Evolutionary conservation across 805 yeast species (phyloP), one percentile per base, ranked within the genome.

Genomic region (Nakazawaea molendinolei): DNA sequence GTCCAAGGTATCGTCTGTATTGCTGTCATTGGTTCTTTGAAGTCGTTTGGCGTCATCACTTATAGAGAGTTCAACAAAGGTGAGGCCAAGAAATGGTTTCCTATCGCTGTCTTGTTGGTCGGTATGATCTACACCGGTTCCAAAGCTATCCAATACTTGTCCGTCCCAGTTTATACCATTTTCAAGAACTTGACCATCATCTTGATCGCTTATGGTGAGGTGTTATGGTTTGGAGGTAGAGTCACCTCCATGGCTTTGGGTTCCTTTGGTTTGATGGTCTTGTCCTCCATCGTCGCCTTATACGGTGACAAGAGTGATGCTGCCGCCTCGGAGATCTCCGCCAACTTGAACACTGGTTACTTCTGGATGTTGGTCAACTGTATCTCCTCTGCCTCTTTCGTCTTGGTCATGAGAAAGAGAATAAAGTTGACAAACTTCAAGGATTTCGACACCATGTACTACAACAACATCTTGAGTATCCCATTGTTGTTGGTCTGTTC

Each of bases 301-400:
- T 77, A 86, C 70, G 92, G 97, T 60, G 95, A 86, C 52, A 59
- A 71, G 38, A 37, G 53, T 23, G 69, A 64, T 42, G 63, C 66
- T 19, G 56, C 63, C 43, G 46, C 67, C 23, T 40, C 55, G n/a
- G 49, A 59, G 22, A 64, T 65, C 38, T 52, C 52, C 16, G 60
- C 58, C 43, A 58, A 69, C 38, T 60, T 72, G 47, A 73, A 74
- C 52, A 60, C 76, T 42, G 98, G 98, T 44, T 92, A 92, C 76
- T 61, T 87, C 61, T 92, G 98, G 98, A 92, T 92, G 98, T 73
- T 86, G 48, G 55, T 80, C 55, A 92, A 92, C 77, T 92, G 98
- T 71, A 69, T 90, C 57, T 76, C 96, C 13, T 83, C 95, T 39
- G 97, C 98, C 31, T 71, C 92, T 7, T 92, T 87, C 57, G 97